These are phyloP conservation scores for Trichoderma asperellum DNA, from an alignment of 2,329 filamentous ascomycete species.

Conservation along the genomic window DNA sequence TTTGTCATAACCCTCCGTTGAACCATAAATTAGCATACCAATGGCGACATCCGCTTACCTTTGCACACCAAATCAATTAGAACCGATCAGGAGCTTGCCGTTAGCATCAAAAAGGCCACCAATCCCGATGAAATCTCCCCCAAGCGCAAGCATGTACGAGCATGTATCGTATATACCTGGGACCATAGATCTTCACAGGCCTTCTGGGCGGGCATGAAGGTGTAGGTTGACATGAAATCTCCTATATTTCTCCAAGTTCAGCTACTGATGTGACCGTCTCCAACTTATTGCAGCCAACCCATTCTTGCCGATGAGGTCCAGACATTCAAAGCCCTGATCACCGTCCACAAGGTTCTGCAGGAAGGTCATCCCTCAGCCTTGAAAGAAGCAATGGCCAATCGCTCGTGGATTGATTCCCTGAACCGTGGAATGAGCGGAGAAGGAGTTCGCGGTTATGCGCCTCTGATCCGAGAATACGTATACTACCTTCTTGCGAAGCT, in stretches of 20 bases:
- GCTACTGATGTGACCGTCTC: slow-evolving; percentile 4
- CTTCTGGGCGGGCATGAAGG: slow-evolving; percentile 99
- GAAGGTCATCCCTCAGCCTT: slow-evolving; percentile 90
- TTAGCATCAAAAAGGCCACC: slow-evolving; percentile 73
- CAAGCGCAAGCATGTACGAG: slow-evolving; percentile 91
- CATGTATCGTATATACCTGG: slow-evolving; percentile 98
- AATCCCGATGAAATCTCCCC: slow-evolving; percentile 69
- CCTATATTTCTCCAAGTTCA: background rate
- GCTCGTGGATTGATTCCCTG: slow-evolving; percentile 90
- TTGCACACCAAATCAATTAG: slow-evolving; percentile 43
- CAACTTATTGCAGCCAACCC: slow-evolving; percentile 69
- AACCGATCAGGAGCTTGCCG: slow-evolving; percentile 69
- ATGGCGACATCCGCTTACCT: slow-evolving; percentile 9
- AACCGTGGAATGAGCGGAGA: slow-evolving; percentile 82
- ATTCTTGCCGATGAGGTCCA: slow-evolving; percentile 97
- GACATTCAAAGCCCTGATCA: slow-evolving; percentile 98
- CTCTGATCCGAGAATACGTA: slow-evolving; percentile 94
- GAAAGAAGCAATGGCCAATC: slow-evolving; percentile 85
- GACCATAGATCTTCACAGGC: slow-evolving; percentile 94
- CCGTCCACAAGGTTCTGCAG: slow-evolving; percentile 94
- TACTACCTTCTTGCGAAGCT: slow-evolving; percentile 94
- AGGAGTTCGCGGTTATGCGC: slow-evolving; percentile 85
- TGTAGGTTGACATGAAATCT: slow-evolving; percentile 63
- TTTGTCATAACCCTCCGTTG: slow-evolving; percentile 31
- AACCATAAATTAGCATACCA: too few species aligned